Evolutionary conservation across 805 yeast species (phyloP), one percentile per base, ranked within the genome.

Genomic region (Cyberlindnera subsufficiens): DNA sequence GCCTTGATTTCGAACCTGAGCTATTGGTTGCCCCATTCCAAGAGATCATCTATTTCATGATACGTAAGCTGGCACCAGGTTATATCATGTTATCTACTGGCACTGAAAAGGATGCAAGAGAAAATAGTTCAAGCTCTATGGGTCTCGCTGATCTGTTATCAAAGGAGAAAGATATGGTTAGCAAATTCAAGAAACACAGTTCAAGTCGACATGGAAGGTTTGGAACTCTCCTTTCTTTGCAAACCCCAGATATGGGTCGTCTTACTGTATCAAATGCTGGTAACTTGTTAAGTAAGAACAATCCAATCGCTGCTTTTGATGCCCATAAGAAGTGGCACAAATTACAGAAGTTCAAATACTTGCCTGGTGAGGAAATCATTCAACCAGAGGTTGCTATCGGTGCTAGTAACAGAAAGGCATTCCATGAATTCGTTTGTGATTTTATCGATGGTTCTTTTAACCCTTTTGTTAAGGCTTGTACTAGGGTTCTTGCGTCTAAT

Each of bases 191-290:
- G 25, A 74, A 72, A 59, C 64, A 69, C 40, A 67, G 80, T 1
- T 74, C 86, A 1, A 72, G 87, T 1, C 73, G 99, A 37, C 99
- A 91, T 58, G 90, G 93, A 3, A 72, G 96, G 40, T 91, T 91
- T 66, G 99, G 99, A 1, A 81, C 97, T 0, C 66, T 90, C 48
- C 62, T 89, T 10, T 81, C 95, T 2, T 69, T 91, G 27, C 79
- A 82, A 46, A 76, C 82, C 16, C 71, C 74, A 19, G 80, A 80
- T 41, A 69, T 78, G 25, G 70, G 67, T 3, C 68, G 85, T 25
- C 61, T 85, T 16, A 76, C 86, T 6, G 74, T 88, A 1, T 74
- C 93, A 3, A 93, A 95, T 2, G 90, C 86, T 51, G 75, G 76
- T 25, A 87, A 81, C 3, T 54, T 84, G 4, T 52, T 68, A 10